Base-by-base conservation (phyloP, 2,329 filamentous ascomycete species). In the Trichophyton verrucosum region DNA sequence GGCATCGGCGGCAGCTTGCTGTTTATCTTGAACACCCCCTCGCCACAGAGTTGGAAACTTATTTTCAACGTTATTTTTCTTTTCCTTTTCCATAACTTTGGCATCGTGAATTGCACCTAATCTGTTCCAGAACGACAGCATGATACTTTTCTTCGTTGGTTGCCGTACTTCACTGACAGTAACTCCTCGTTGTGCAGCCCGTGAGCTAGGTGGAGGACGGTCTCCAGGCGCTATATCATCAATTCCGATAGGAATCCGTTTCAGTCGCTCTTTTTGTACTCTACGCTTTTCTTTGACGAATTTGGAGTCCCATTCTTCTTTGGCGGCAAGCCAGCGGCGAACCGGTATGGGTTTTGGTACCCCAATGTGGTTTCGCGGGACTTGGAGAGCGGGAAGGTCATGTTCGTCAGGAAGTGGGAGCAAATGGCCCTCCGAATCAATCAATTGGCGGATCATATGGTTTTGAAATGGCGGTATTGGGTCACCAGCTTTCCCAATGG, bases 31-130 rank as follows among this genome's bases (percentile, higher is more conserved):
- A 36, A 60, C n/a, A 22, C 51, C 30, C 47, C 59, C 58, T 22
- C 63, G 58, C 56, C 59, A 46, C 42, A 36, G 3, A 24, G 40
- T 42, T 2, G 36, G 55, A 24, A 44, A 57, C n/a, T 44, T 8
- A 13, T 40, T 4, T 15, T 27, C 55, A 30, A n/a, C 36, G 44
- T 38, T 55, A 49, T 15, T 11, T 42, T 30, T 61, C 59, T 33
- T 57, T 56, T 51, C 62, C 58, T 17, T 51, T 60, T 42, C 58
- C 13, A 95, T 80, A 0, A 87, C 88, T 64, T 80, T 80, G 72
- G 92, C 82, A 70, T 97, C 94, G 69, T 96, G 90, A 70, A 88
- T 95, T 53, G 87, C 91, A 13, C 89, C 91, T 88, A 91, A 95
- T 1, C 86, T 78, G 57, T 85, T 88, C 92, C 92, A 97, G 65